Percentiles rank a stretch among this genome's conserved stretches.
These are phyloP conservation scores for Aegilops bicornis DNA, from an alignment of 176 grass and related monocot species.

Conservation along the genomic window DNA sequence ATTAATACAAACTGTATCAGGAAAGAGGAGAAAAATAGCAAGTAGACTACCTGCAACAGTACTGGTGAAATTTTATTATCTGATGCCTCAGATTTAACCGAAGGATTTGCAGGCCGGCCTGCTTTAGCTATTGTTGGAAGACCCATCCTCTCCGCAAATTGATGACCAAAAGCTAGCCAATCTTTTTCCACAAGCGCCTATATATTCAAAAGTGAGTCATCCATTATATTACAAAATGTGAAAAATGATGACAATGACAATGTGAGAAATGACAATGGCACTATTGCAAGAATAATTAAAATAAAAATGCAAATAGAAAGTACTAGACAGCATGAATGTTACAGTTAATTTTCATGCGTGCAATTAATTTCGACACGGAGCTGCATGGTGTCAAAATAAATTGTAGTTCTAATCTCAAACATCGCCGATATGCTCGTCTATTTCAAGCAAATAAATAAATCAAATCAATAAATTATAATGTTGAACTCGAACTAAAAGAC, in stretches of 20 bases:
- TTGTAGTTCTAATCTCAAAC: not conserved
- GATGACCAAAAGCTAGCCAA: constrained; percentile 94
- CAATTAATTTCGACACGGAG: not conserved
- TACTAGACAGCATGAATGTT: not conserved
- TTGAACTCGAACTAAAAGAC: constrained; percentile 10
- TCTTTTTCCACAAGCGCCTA: constrained; percentile 95
- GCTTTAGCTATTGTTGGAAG: constrained; percentile 67
- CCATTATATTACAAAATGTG: not conserved
- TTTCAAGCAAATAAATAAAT: not conserved
- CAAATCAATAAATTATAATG: not conserved
- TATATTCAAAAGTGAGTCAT: constrained; percentile 5
- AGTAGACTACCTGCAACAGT: constrained; percentile 71
- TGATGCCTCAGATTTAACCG: constrained; percentile 60
- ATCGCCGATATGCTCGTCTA: not conserved
- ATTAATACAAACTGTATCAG: not conserved
- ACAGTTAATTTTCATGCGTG: not conserved
- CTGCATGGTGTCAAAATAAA: not conserved
- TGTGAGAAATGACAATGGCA: not conserved
- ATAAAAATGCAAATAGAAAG: not conserved
- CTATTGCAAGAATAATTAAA: constrained; percentile 13
- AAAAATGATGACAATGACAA: not conserved
- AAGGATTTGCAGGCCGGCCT: constrained; percentile 6
- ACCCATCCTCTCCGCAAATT: constrained; percentile 88
- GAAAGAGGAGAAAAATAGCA: not conserved
- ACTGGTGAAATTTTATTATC: constrained; percentile 71